These are phyloP conservation scores for Fusarium heterosporum DNA, from an alignment of 2,329 filamentous ascomycete genomes.

Conservation along the genomic window DNA sequence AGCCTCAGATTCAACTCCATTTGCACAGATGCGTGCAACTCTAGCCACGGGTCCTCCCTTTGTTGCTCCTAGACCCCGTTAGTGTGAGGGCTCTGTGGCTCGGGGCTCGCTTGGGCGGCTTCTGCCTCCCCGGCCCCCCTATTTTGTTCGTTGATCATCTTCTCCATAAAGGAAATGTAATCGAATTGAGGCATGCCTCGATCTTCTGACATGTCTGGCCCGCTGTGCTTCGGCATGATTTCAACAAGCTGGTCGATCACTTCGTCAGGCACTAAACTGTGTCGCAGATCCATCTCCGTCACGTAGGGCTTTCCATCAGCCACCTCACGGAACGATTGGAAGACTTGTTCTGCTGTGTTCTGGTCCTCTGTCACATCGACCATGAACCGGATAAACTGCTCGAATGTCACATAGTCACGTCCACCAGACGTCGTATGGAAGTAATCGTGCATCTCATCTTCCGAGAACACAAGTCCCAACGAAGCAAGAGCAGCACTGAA, in stretches of 20 bases:
- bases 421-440: constrained; percentile 88
- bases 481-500: constrained; percentile 97
- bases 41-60: constrained; percentile 16
- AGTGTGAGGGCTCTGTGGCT: constrained; percentile 49
- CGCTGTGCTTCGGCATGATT: constrained; percentile 86
- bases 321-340: constrained; percentile 96
- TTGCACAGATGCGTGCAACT: constrained; percentile 31
- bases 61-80: constrained; percentile 50
- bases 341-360: constrained; percentile 98
- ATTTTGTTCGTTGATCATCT: constrained; percentile 69
- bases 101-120: constrained; percentile 50
- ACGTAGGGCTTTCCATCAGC: constrained; percentile 99
- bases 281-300: constrained; percentile 94
- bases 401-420: constrained; percentile 87
- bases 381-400: constrained; percentile 99
- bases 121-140: constrained; percentile 43
- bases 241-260: constrained; percentile 92
- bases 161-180: constrained; percentile 98
- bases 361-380: constrained; percentile 99
- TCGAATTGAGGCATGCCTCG: constrained; percentile 89
- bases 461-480: constrained; percentile 93
- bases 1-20: constrained; percentile 26
- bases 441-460: constrained; percentile 97
- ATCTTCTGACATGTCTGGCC: constrained; percentile 88
- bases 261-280: constrained; percentile 95